Evolutionary conservation across 345 rosid genomes (phyloP).

Genomic region (Euphorbia tirucalli): DNA sequence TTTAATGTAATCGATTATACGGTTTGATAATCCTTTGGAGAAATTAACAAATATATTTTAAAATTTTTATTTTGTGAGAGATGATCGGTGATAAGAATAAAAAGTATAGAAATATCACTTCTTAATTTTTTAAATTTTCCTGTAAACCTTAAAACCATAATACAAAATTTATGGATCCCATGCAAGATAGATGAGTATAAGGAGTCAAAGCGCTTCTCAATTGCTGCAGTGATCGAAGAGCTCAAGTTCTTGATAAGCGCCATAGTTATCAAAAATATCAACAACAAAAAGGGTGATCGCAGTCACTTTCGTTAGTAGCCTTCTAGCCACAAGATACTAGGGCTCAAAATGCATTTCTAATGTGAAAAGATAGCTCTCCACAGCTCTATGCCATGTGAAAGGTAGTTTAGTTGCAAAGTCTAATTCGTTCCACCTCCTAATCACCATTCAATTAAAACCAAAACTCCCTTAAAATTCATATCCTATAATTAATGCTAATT

Average conservation of each 20-base stretch:
- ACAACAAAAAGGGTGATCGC: constrained; percentile 26
- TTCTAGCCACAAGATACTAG: constrained; percentile 22
- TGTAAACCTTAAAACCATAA: no score
- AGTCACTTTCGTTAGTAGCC: constrained; percentile 20
- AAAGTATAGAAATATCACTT: no score
- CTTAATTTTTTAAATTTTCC: no score
- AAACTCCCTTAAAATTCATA: no score
- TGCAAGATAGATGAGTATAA: no score
- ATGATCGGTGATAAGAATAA: no score
- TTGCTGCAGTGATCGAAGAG: constrained; percentile 30
- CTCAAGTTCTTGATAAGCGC: constrained; percentile 43
- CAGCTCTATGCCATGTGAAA: constrained; percentile 35
- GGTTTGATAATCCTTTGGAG: no score
- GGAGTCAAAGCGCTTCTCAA: constrained; percentile 41
- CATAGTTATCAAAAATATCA: constrained; percentile 41
- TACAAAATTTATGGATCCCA: no score
- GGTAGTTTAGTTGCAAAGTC: constrained; percentile 26
- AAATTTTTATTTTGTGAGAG: no score
- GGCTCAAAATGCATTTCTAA: constrained; percentile 34
- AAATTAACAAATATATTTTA: no score
- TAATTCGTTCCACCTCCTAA: constrained; percentile 42
- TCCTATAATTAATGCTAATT: no score
- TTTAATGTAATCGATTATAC: no score
- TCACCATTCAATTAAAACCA: neutral
- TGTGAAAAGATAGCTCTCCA: constrained; percentile 40